Percentiles rank a stretch among this genome's conserved stretches.
phyloP scores from a whole-genome alignment of 2,329 filamentous ascomycete genomes.

The Mycogone perniciosa region DNA sequence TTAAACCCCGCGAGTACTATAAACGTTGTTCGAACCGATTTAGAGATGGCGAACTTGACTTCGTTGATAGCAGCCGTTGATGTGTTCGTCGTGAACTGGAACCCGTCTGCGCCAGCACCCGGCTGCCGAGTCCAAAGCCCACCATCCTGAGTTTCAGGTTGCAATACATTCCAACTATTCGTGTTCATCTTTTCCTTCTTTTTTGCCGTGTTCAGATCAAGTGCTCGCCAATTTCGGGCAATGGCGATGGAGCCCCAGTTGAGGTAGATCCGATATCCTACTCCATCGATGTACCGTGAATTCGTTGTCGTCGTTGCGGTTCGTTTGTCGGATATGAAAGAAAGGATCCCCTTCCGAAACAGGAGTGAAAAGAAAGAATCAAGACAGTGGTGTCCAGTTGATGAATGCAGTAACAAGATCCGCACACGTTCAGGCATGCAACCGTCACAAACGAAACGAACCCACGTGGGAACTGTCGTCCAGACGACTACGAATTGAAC shows the following conservation, averaged over 20 bases:
- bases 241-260: background rate
- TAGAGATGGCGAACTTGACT: constrained; percentile 46
- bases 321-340: no score
- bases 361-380: constrained; percentile 5
- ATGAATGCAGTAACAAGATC: background rate
- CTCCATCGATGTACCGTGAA: background rate
- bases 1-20: constrained; percentile 58
- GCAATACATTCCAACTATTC: constrained; percentile 1
- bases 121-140: constrained; percentile 13
- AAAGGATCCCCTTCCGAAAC: no score
- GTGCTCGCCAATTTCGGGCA: no score
- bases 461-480: constrained; percentile 4
- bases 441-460: background rate
- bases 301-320: no score
- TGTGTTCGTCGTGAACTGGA: constrained; percentile 33
- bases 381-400: background rate
- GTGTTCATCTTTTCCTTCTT: constrained; percentile 10
- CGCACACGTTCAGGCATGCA: background rate
- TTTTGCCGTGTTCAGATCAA: background rate
- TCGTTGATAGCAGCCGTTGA: constrained; percentile 43
- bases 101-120: constrained; percentile 15
- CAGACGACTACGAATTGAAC: constrained; percentile 5
- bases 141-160: constrained; percentile 10
- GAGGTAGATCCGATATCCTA: constrained; percentile 3
- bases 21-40: constrained; percentile 54